Evolutionary conservation across 148 eudicot genomes (phyloP).

Genomic region (Nyssa sinensis): DNA sequence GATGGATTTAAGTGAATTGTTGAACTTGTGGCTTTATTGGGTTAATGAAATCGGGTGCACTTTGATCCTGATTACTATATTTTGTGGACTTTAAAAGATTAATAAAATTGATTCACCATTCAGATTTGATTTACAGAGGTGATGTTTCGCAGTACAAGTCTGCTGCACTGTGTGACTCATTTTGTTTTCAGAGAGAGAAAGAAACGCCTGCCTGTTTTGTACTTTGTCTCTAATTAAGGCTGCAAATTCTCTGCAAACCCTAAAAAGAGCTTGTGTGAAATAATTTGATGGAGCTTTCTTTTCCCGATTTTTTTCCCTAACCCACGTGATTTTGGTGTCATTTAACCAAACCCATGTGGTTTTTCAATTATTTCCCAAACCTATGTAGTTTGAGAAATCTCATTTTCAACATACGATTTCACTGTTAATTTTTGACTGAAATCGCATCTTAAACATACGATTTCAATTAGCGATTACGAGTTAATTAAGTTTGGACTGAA

Average conservation of each 20-base stretch:
- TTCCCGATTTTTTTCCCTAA: no score
- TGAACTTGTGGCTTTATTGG: not conserved
- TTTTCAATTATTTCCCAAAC: no score
- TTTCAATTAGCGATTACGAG: no score
- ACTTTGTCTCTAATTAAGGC: conserved; percentile 26
- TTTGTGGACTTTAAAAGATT: not conserved
- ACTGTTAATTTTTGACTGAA: no score
- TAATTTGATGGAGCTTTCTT: not conserved
- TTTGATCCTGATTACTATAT: not conserved
- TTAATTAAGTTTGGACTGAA: no score
- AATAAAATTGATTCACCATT: conserved; percentile 23
- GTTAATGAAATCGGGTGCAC: not conserved
- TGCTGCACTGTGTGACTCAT: no score
- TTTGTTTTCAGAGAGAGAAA: not conserved
- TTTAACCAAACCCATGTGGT: no score
- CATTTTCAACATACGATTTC: no score
- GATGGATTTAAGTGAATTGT: no score
- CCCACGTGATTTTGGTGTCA: no score
- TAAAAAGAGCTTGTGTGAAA: not conserved
- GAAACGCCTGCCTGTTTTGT: conserved; percentile 32
- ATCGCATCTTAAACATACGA: no score
- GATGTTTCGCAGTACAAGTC: conserved; percentile 36
- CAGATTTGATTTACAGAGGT: conserved; percentile 37
- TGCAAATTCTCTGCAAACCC: conserved; percentile 9
- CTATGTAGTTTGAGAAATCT: no score